phyloP scores from a whole-genome alignment of 495 filamentous ascomycete species.

The Pyronema omphalodes region DNA sequence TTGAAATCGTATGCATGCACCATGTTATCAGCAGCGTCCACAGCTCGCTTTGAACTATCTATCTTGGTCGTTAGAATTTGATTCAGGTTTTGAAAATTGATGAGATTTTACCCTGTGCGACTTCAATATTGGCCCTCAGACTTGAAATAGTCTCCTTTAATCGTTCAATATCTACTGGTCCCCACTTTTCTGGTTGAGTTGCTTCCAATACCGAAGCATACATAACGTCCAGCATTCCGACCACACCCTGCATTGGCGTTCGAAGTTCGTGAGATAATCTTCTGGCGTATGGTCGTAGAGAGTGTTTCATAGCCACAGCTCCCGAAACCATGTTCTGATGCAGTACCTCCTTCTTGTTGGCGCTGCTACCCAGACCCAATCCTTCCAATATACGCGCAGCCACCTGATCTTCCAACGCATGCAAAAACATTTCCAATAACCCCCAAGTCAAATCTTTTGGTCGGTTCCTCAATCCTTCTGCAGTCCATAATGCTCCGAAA shows the following conservation, averaged over 20 bases:
- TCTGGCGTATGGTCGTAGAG: slow-evolving; percentile 58
- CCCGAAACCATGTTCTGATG: slow-evolving; percentile 33
- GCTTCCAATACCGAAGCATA: slow-evolving; percentile 59
- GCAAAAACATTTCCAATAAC: slow-evolving; percentile 53
- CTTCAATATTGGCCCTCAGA: slow-evolving; percentile 56
- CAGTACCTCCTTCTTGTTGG: slow-evolving; percentile 25
- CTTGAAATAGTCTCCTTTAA: slow-evolving; percentile 35
- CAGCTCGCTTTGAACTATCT: slow-evolving; percentile 60
- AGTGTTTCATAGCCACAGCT: slow-evolving; percentile 29
- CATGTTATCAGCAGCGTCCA: slow-evolving; percentile 70
- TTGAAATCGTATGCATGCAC: slow-evolving; percentile 77
- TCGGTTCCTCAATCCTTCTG: slow-evolving; percentile 35
- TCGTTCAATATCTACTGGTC: slow-evolving; percentile 11
- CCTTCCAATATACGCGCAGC: slow-evolving; percentile 39
- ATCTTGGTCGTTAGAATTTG: not conserved
- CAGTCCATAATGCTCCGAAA: slow-evolving; percentile 59
- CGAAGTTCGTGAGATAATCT: slow-evolving; percentile 64
- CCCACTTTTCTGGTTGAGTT: slow-evolving; percentile 24
- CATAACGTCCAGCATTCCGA: slow-evolving; percentile 77
- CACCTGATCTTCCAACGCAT: slow-evolving; percentile 59
- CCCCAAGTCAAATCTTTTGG: slow-evolving; percentile 42
- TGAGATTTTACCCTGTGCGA: slow-evolving; percentile 42
- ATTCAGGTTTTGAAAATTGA: not conserved
- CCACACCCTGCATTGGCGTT: slow-evolving; percentile 72
- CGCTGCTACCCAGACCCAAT: slow-evolving; percentile 25